Base-by-base conservation (phyloP, 805 yeast genomes). In the Nakazawaea ambrosiae region DNA sequence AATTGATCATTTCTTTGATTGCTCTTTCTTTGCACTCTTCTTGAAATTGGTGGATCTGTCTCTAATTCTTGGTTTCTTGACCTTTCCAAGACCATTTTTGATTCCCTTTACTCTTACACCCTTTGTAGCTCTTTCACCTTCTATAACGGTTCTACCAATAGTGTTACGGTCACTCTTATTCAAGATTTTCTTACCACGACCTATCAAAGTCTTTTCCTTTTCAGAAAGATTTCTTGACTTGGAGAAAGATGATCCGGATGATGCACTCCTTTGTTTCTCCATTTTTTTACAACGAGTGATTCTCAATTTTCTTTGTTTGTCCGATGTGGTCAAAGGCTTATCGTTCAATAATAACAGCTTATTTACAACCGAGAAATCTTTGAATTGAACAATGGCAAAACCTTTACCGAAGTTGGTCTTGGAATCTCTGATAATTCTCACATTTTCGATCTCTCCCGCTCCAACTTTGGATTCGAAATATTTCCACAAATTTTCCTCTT, bases 331-430 rank as follows among this genome's bases (percentile, higher is more conserved):
- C 46, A 73, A 57, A 41, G 78, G 74, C 61, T 84, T 79, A 32
- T 76, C 90, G 57, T 89, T 75, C 43, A 86, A 63, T 42, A 87
- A 60, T 37, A 92, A 60, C 1, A 96, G 97, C 54, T 85, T 83
- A 45, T 79, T 78, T 8, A 92, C 96, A 29, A 79, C 67, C 39
- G 80, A 61, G 1, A 73, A 49, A 51, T 84, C 90, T 43, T 68
- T 73, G 65, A 89, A 92, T 59, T 90, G 97, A 25, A 92, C 88
- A 55, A 89, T 85, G 5, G 96, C 98, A 63, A 92, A 89, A 5
- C 99, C 99, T 63, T 92, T 92, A 45, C 98, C 99, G 42, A 90
- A 68, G 51, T 92, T 90, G 17, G 97, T 90, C 63, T 86, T 86
- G 14, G 95, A 63, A 56, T 92, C 99, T 55, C 99, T 77, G 24